Percentiles rank a stretch among this genome's conserved stretches.
Conservation (phyloP, 495 filamentous ascomycete species). For the Chaetomium cochliodes region DNA sequence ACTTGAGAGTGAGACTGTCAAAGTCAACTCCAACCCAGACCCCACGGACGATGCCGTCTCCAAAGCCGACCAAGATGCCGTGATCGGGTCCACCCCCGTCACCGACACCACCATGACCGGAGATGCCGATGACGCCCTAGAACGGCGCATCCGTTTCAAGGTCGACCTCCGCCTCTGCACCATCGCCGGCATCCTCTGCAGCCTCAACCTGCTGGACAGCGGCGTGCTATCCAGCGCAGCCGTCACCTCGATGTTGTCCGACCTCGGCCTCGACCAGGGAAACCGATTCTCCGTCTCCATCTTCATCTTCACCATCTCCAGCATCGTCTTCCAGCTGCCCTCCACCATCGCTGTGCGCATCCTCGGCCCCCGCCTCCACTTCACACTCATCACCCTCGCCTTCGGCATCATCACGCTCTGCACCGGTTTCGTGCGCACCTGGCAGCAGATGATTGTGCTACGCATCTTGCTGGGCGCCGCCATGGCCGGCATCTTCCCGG, state of each 20-base stretch:
- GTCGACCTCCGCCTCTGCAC: slow-evolving; percentile 72
- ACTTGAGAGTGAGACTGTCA: not conserved
- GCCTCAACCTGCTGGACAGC: slow-evolving; percentile 69
- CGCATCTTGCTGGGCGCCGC: slow-evolving; percentile 68
- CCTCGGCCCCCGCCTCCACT: slow-evolving; percentile 68
- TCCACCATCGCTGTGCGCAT: slow-evolving; percentile 68
- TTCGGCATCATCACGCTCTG: slow-evolving; percentile 73
- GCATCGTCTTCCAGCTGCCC: slow-evolving; percentile 72
- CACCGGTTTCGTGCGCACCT: slow-evolving; percentile 67
- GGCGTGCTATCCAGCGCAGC: slow-evolving; percentile 76
- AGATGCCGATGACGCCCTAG: slow-evolving; percentile 19
- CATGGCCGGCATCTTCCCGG: slow-evolving; percentile 70
- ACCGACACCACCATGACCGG: not conserved
- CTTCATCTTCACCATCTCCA: slow-evolving; percentile 75
- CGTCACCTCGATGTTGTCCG: slow-evolving; percentile 68
- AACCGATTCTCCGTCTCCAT: slow-evolving; percentile 70
- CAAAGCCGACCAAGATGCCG: not conserved
- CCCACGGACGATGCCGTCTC: not conserved
- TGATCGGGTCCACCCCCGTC: not conserved
- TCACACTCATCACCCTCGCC: slow-evolving; percentile 62
- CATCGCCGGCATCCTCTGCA: slow-evolving; percentile 71
- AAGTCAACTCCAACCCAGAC: not conserved
- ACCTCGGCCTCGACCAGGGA: slow-evolving; percentile 61
- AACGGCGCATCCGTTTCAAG: slow-evolving; percentile 57
- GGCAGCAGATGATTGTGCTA: slow-evolving; percentile 72